These are phyloP conservation scores for Tribonema minus DNA, from an alignment of 108 stramenopile genomes.

Conservation along the genomic window DNA sequence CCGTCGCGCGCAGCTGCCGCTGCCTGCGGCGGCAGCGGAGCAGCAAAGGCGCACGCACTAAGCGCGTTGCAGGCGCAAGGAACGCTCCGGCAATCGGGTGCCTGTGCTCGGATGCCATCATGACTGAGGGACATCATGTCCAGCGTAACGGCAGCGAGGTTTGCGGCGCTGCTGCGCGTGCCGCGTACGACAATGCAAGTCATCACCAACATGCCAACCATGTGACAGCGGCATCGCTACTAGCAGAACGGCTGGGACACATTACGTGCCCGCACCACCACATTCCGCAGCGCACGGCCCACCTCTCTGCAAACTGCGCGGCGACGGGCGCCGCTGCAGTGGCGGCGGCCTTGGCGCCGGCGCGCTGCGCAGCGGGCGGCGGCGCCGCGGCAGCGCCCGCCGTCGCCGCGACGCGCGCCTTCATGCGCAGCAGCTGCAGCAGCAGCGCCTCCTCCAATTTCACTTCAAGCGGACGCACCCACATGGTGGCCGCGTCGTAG, in stretches of 20 bases:
- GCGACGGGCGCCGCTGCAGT: background rate
- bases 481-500: conserved; percentile 32
- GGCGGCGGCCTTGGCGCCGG: background rate
- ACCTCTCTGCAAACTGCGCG: background rate
- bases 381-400: background rate
- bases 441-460: conserved; percentile 16
- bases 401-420: background rate
- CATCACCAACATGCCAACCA: background rate
- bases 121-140: too few species aligned
- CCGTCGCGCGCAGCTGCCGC: background rate
- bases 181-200: background rate
- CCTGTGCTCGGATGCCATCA: too few species aligned
- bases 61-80: too few species aligned
- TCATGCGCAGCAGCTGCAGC: conserved; percentile 12
- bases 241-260: background rate
- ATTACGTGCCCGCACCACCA: background rate
- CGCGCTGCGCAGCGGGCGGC: background rate
- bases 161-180: too few species aligned
- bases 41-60: too few species aligned
- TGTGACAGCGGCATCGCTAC: too few species aligned
- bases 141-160: too few species aligned
- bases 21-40: background rate
- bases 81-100: too few species aligned
- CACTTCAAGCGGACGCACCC: conserved; percentile 25
- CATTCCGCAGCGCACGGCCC: background rate